These are phyloP conservation scores for Inga leiocalycina DNA, from an alignment of 306 rosid genomes.

Conservation along the genomic window DNA sequence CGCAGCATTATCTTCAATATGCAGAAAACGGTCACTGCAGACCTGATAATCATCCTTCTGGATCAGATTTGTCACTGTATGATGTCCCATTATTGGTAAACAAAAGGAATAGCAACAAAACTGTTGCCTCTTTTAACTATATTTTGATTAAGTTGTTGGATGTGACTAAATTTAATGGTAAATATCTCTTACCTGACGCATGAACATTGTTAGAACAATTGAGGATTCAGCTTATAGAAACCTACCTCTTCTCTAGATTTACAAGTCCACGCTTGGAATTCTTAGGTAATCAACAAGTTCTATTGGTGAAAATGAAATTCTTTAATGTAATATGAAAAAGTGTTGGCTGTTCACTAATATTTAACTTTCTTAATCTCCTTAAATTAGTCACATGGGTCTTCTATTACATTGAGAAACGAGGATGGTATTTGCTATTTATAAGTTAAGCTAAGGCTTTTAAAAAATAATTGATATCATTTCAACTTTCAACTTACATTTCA, in stretches of 20 bases:
- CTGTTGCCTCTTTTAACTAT: neutral
- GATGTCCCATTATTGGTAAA: slow-evolving; percentile 76
- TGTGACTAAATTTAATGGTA: neutral
- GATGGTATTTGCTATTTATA: no score
- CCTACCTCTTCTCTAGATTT: neutral
- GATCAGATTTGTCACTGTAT: slow-evolving; percentile 59
- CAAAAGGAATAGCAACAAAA: slow-evolving; percentile 30
- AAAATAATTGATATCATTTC: no score
- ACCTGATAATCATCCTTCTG: slow-evolving; percentile 43
- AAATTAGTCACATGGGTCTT: no score
- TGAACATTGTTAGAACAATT: neutral
- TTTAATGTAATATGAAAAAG: neutral
- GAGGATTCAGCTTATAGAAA: neutral
- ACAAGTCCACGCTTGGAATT: neutral
- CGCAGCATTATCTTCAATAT: slow-evolving; percentile 29
- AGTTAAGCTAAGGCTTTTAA: no score
- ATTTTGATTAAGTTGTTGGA: neutral
- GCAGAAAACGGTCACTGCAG: slow-evolving; percentile 66
- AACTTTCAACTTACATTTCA: no score
- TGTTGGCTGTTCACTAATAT: neutral
- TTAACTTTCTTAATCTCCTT: neutral
- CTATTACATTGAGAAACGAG: no score
- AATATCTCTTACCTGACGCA: neutral
- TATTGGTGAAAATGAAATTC: neutral
- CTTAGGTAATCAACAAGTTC: neutral